Conservation (phyloP, 2,329 filamentous ascomycete species). For the Epichloe hybrida region DNA sequence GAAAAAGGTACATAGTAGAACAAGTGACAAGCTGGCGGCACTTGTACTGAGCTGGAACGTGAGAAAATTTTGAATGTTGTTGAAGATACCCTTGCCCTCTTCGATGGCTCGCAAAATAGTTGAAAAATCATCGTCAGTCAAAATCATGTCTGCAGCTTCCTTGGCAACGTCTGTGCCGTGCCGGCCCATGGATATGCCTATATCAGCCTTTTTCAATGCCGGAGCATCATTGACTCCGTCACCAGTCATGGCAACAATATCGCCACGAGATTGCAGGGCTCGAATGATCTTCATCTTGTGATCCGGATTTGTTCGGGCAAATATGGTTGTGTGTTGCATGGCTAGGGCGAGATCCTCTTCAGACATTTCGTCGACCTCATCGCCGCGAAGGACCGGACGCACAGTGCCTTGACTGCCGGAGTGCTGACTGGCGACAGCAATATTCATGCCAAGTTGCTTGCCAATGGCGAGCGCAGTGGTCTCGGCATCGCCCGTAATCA, state of each 20-base stretch:
- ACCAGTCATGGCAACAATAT: slow-evolving; percentile 98
- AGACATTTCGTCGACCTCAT: slow-evolving; percentile 87
- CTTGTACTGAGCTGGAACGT: slow-evolving; percentile 97
- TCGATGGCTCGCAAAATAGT: slow-evolving; percentile 92
- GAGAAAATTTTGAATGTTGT: slow-evolving; percentile 98
- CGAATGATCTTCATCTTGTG: slow-evolving; percentile 96
- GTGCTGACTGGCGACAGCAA: slow-evolving; percentile 42
- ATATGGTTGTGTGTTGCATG: slow-evolving; percentile 82
- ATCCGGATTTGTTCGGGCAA: slow-evolving; percentile 93
- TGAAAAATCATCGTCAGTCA: slow-evolving; percentile 80
- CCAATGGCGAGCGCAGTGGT: slow-evolving; percentile 90
- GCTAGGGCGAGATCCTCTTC: slow-evolving; percentile 72
- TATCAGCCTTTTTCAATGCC: slow-evolving; percentile 91
- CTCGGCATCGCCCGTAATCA: slow-evolving; percentile 97
- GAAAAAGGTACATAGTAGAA: slow-evolving; percentile 81
- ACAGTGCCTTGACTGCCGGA: slow-evolving; percentile 43
- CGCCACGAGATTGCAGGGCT: slow-evolving; percentile 80
- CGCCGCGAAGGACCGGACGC: slow-evolving; percentile 66
- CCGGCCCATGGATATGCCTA: slow-evolving; percentile 92
- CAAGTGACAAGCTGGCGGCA: slow-evolving; percentile 80
- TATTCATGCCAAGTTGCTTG: slow-evolving; percentile 85
- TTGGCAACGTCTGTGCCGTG: slow-evolving; percentile 96
- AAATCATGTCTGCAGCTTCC: slow-evolving; percentile 86
- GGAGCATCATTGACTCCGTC: slow-evolving; percentile 97
- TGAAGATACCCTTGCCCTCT: slow-evolving; percentile 98